Evolutionary conservation across 371 early-diverging fungal species (phyloP).

Genomic region (Rhizomucor miehei): DNA sequence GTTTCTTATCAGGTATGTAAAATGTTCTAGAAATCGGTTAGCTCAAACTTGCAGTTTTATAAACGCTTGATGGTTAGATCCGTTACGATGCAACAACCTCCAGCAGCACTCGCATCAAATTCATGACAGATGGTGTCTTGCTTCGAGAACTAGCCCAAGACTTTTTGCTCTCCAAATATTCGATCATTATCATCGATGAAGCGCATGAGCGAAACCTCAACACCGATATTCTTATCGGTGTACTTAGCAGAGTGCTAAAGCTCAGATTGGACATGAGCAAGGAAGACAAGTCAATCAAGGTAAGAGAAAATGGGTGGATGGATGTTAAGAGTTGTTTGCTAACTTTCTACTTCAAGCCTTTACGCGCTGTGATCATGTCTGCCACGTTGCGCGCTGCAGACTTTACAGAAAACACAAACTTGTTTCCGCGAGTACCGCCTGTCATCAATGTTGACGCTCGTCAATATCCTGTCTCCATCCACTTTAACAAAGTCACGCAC

Average conservation of each 20-base stretch:
- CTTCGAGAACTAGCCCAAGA: constrained; percentile 92
- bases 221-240: constrained; percentile 97
- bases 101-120: constrained; percentile 85
- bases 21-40: not conserved
- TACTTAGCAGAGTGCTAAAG: constrained; percentile 79
- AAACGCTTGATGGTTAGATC: constrained; percentile 65
- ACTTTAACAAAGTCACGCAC: constrained; percentile 79
- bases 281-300: constrained; percentile 48
- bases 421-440: constrained; percentile 77
- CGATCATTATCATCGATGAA: constrained; percentile 97
- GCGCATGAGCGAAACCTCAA: constrained; percentile 99
- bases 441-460: constrained; percentile 94
- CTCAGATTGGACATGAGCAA: constrained; percentile 61
- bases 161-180: constrained; percentile 87
- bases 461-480: constrained; percentile 82
- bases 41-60: constrained; percentile 10
- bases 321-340: no score
- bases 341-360: constrained; percentile 58
- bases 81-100: constrained; percentile 89
- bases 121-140: constrained; percentile 99
- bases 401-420: constrained; percentile 80
- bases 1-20: constrained; percentile 60
- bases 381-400: constrained; percentile 95
- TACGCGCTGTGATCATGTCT: constrained; percentile 98
- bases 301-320: constrained; percentile 50